Base-by-base conservation (phyloP, 805 yeast genomes). In the Teunomyces tritomae region DNA sequence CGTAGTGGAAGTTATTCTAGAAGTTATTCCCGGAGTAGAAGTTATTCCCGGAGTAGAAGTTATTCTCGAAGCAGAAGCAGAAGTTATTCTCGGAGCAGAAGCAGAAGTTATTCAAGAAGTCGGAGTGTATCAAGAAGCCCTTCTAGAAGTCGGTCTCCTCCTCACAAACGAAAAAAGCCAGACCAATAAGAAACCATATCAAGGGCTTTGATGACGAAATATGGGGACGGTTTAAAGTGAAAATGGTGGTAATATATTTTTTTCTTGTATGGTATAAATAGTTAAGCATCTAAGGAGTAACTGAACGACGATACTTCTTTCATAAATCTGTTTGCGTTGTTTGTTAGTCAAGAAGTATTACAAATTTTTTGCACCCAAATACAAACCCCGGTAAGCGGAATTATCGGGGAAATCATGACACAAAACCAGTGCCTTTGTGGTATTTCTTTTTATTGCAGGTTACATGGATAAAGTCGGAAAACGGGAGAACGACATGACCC, bases 1-100 rank as follows among this genome's bases (percentile, higher is more conserved):
- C 9, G 51, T 37, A 55, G 59, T 6, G 46, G 58, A 41, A 57
- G 67, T 2, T 49, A 57, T 28, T 64, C 70, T 5, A 49, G 60
- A 28, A 56, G 56, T 16, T 16, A 16, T 16, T 16, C 17, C 10
- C 34, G 53, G 8, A 47, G 52, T 4, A 47, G 54, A 37, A 44
- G 55, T 14, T 49, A 44, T 34, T 53, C 60, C 28, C 14, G 60
- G 13, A 50, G 58, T 4, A 11, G 48, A 11, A 46, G 50, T 16
- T 29, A 29, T 13, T 55, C 61, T 3, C 27, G 53, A 17, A 34
- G 47, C 13, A 28, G 55, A 28, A 45, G 52, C 10, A 24, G 48
- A 13, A 46, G 51, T 30, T 28, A 17, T 28, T 46, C 49, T n/a
- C 50, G 60, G 29, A 56, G 56, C 11, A 37, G 53, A 8, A 47